Evolutionary conservation across 345 rosid species (phyloP).

Genomic region (Brassica incana): DNA sequence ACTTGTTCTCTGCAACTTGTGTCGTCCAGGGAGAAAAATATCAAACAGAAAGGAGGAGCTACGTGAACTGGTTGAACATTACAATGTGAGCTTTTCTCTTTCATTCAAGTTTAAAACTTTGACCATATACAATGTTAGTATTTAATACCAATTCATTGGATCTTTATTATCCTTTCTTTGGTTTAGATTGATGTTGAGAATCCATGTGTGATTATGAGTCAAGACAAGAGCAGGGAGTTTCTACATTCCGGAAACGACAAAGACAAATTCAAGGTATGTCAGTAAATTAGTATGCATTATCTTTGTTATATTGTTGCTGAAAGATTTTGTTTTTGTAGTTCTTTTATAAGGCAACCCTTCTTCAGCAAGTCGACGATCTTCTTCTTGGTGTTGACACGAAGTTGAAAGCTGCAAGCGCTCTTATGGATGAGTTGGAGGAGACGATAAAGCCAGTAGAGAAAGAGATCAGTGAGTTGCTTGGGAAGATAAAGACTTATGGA

Average conservation of each 20-base stretch:
- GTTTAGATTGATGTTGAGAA: conserved; percentile 88
- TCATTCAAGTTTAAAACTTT: neutral
- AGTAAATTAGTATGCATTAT: too few species aligned
- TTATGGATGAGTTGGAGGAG: conserved; percentile 61
- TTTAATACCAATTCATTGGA: neutral
- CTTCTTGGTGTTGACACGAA: conserved; percentile 51
- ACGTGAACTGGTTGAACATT: conserved; percentile 78
- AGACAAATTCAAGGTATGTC: conserved; percentile 79
- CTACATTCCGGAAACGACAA: conserved; percentile 88
- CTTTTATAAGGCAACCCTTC: conserved; percentile 89
- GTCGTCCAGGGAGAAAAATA: conserved; percentile 64
- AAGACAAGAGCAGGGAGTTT: conserved; percentile 95
- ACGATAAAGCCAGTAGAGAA: conserved; percentile 64
- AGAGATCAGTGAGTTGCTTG: conserved; percentile 62
- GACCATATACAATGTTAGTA: neutral
- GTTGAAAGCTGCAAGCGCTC: conserved; percentile 54
- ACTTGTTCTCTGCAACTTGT: conserved; percentile 1
- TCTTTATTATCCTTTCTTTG: neutral
- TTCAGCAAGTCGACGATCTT: conserved; percentile 83
- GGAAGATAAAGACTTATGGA: conserved; percentile 72
- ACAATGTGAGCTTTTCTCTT: conserved; percentile 60
- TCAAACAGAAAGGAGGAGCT: conserved; percentile 70
- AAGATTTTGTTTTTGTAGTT: conserved; percentile 50
- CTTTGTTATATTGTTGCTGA: conserved; percentile 28
- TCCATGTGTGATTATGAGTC: conserved; percentile 96